Percentiles rank a stretch among this genome's conserved stretches.
These are phyloP conservation scores for Mycena citricolor DNA, from an alignment of 1,284 basidiomycete species.

Conservation along the genomic window DNA sequence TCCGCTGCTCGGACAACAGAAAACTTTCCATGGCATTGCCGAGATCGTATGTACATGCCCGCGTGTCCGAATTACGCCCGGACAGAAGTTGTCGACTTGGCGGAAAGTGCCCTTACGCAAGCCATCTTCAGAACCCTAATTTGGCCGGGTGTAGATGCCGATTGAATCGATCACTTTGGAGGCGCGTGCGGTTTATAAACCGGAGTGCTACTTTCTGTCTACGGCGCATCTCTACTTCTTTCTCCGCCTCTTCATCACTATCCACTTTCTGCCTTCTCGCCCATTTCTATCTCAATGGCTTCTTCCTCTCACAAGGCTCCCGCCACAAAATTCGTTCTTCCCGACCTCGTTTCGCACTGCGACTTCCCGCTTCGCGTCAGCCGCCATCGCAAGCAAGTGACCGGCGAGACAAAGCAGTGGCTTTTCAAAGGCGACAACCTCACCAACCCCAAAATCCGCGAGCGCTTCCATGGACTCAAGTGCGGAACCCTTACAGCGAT, in stretches of 20 bases:
- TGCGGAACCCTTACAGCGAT: conserved; percentile 46
- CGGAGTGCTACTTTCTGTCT: background rate
- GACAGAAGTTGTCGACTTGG: conserved; percentile 8
- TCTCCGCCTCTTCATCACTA: conserved; percentile 24
- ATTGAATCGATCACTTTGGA: conserved; percentile 9
- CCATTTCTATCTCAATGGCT: conserved; percentile 25
- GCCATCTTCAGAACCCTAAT: conserved; percentile 10
- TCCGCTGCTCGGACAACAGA: background rate
- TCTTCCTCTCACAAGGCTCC: conserved; percentile 22
- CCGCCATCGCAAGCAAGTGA: conserved; percentile 38
- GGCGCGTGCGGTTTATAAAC: conserved; percentile 12
- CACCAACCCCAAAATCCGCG: conserved; percentile 41
- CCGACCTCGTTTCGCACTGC: conserved; percentile 50
- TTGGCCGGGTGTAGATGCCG: conserved; percentile 4
- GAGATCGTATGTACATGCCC: background rate
- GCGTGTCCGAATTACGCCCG: conserved; percentile 14
- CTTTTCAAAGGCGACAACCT: conserved; percentile 44
- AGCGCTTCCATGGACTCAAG: conserved; percentile 48
- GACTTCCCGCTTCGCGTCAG: conserved; percentile 40
- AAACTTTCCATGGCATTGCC: conserved; percentile 6
- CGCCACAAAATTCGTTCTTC: conserved; percentile 38
- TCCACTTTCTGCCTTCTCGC: conserved; percentile 23
- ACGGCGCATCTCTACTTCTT: conserved; percentile 18
- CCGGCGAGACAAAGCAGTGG: conserved; percentile 47
- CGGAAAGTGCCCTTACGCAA: conserved; percentile 9